phyloP scores from a whole-genome alignment of 2,329 filamentous ascomycete genomes.

The Penicillium sp. region DNA sequence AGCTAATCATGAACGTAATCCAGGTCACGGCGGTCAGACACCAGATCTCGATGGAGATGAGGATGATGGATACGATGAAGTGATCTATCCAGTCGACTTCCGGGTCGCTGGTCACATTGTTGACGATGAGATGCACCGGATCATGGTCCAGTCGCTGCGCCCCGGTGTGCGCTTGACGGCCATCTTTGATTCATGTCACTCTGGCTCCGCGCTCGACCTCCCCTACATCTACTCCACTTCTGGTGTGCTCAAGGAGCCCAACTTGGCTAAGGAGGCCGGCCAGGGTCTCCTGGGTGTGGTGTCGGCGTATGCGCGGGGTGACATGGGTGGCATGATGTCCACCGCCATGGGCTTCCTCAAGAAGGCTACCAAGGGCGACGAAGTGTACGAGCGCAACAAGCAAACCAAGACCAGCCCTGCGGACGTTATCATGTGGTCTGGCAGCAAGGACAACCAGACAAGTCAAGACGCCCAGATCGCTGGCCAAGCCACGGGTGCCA shows the following conservation, averaged over 20 bases:
- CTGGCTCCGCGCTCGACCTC: constrained; percentile 69
- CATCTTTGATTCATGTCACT: constrained; percentile 73
- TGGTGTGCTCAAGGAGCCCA: constrained; percentile 72
- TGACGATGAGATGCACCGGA: constrained; percentile 78
- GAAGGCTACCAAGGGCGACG: constrained; percentile 79
- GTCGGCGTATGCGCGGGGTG: constrained; percentile 79
- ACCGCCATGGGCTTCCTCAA: constrained; percentile 86
- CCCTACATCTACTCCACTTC: constrained; percentile 72
- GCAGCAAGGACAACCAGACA: constrained; percentile 94
- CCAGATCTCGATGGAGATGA: constrained; percentile 76
- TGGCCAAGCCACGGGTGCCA: constrained; percentile 90
- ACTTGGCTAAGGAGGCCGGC: constrained; percentile 70
- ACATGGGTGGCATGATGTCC: constrained; percentile 79
- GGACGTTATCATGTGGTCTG: constrained; percentile 97
- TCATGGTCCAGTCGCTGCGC: constrained; percentile 76
- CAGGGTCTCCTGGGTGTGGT: constrained; percentile 71
- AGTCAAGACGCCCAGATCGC: constrained; percentile 90
- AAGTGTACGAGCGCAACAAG: constrained; percentile 78
- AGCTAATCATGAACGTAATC: constrained; percentile 16
- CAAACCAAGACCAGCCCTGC: constrained; percentile 91
- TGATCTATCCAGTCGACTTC: constrained; percentile 80
- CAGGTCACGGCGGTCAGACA: constrained; percentile 77
- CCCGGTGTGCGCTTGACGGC: constrained; percentile 79
- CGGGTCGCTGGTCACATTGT: constrained; percentile 72
- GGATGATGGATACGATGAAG: constrained; percentile 77